These are phyloP conservation scores for Xerocomellus dryophilus DNA, from an alignment of 768 basidiomycete species.

Conservation along the genomic window DNA sequence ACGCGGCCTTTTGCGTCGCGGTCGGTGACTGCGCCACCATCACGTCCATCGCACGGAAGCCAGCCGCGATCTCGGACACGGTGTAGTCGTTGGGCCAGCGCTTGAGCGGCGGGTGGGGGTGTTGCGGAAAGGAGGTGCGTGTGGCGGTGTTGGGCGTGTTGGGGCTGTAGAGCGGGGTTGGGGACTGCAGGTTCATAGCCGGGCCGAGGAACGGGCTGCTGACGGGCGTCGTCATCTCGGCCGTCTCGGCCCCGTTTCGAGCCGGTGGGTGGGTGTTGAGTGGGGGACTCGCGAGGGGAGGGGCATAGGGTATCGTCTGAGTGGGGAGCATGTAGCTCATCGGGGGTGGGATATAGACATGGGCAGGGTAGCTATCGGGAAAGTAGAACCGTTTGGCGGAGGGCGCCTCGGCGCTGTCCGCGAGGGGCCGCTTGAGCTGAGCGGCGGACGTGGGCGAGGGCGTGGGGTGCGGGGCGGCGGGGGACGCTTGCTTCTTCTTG, in stretches of 20 bases:
- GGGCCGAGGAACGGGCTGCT: constrained; percentile 16
- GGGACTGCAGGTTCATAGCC: constrained; percentile 16
- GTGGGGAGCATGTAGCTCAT: constrained; percentile 29
- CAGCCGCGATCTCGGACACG: constrained; percentile 59
- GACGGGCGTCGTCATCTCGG: constrained; percentile 15
- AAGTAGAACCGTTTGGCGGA: constrained; percentile 30
- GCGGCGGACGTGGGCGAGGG: constrained; percentile 9
- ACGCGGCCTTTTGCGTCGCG: constrained; percentile 63
- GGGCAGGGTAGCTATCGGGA: constrained; percentile 26
- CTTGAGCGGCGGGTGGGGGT: constrained; percentile 62
- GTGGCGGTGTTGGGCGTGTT: constrained; percentile 23
- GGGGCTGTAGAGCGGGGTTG: constrained; percentile 22
- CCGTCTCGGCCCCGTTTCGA: constrained; percentile 12
- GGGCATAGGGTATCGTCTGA: constrained; percentile 28
- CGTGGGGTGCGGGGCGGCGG: neutral
- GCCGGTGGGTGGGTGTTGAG: constrained; percentile 11
- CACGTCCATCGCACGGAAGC: constrained; percentile 52
- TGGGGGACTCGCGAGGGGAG: constrained; percentile 20
- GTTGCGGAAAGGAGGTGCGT: constrained; percentile 42
- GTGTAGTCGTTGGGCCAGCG: constrained; percentile 78
- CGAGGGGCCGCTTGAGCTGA: constrained; percentile 29
- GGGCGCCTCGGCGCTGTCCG: constrained; percentile 22
- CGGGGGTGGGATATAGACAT: constrained; percentile 29
- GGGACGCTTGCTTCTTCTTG: constrained; percentile 17
- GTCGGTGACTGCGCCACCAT: constrained; percentile 35